These are phyloP conservation scores for Scenedesmus sp. DNA, from an alignment of 163 green algal genomes.

Conservation along the genomic window DNA sequence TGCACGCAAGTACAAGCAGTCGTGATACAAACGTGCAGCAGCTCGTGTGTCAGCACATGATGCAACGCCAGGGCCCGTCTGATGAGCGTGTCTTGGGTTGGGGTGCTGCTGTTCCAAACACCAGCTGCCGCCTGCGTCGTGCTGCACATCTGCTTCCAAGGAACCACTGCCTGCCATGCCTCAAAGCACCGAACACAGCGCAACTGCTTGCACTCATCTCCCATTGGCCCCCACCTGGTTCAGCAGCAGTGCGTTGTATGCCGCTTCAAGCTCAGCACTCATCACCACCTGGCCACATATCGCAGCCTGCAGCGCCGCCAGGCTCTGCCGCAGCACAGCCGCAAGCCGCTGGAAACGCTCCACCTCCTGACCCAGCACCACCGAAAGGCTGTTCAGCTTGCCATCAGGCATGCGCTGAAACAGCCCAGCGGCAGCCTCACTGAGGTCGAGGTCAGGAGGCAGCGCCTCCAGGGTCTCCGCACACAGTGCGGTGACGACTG, in stretches of 20 bases:
- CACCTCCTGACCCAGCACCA: conserved; percentile 86
- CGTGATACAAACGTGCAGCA: too few relatives aligned
- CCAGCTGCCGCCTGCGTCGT: too few relatives aligned
- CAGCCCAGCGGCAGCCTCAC: conserved; percentile 64
- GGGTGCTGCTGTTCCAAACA: neutral
- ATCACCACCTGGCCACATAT: conserved; percentile 90
- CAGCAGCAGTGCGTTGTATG: conserved; percentile 83
- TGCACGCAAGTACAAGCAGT: neutral
- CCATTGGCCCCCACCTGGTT: conserved; percentile 68
- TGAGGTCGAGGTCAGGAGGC: conserved; percentile 60
- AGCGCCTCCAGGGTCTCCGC: conserved; percentile 62
- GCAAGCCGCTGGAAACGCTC: conserved; percentile 59
- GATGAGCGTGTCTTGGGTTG: neutral
- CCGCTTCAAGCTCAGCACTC: conserved; percentile 84
- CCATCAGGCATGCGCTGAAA: conserved; percentile 66
- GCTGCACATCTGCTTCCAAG: too few relatives aligned
- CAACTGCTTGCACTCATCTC: too few relatives aligned
- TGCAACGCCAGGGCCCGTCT: neutral
- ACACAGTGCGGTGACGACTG: conserved; percentile 68
- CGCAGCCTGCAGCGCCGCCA: conserved; percentile 83
- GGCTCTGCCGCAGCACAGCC: conserved; percentile 50
- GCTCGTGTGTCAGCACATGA: neutral
- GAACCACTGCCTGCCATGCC: too few relatives aligned
- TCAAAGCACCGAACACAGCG: neutral
- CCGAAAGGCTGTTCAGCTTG: conserved; percentile 76